Base-by-base conservation (phyloP, 768 basidiomycete genomes). In the Daedaleopsis sinensis region DNA sequence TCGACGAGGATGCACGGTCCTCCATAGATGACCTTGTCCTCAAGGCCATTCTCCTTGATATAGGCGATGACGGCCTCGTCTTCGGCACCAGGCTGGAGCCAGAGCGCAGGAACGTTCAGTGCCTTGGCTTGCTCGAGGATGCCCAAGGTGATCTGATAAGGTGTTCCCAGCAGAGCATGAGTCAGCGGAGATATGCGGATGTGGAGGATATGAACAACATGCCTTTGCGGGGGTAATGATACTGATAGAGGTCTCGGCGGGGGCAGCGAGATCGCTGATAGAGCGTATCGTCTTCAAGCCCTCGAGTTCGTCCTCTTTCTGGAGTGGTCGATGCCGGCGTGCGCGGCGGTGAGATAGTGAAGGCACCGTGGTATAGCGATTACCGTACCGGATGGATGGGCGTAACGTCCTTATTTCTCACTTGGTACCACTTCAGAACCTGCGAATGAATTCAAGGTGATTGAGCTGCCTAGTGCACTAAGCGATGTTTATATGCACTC, bases 81-180 rank as follows among this genome's bases (percentile, higher is more conserved):
- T 65, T 89, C 87, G 8, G 93, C 91, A 21, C 93, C 93, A 8
- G 94, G 94, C 72, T 96, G 94, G 35, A 96, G 82, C 94, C 94
- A 96, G 47, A 94, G 79, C 3, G 87, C 81, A 6, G 87, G 89
- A n/a, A 92, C 73, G n/a, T 74, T 73, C n/a, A 85, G 82, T n/a
- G 80, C 79, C 71, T 87, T 87, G 9, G 88, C 89, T 59, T 86
- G 80, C 70, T 88, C 77, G 67, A 94, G 74, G 56, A 93, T 65
- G 23, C 76, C 77, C 49, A 93, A 81, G 11, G 92, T 94, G 44
- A 94, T 76, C 90, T 93, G 65, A 9, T 15, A 44, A 11, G n/a
- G 21, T 23, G 44, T 24, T n/a, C 19, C 18, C 19, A n/a, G 5
- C 15, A 55, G 18, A 27, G 15, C 39, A 16, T 32, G 27, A 10